A percentile compares a stretch with the other conserved stretches of the same genome.
Conservation (phyloP, 768 basidiomycete genomes). For the Lepiota brunneoincarnata region DNA sequence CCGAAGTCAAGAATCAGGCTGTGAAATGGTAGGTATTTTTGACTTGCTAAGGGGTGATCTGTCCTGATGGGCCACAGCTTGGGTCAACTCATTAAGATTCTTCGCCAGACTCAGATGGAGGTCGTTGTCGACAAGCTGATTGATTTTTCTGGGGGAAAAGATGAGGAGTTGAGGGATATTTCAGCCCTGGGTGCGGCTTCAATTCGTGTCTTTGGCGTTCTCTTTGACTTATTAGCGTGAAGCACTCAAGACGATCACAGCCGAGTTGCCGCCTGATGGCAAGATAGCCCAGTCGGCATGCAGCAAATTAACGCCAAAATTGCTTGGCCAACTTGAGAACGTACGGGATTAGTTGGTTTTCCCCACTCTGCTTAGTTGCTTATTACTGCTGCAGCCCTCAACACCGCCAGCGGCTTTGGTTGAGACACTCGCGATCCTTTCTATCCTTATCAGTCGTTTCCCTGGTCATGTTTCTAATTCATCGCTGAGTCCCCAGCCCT, state of each 20-base stretch:
- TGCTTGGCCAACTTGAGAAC: conserved; percentile 75
- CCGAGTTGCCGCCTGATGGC: conserved; percentile 82
- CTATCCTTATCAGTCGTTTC: conserved; percentile 86
- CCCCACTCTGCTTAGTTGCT: not conserved
- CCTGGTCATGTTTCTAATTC: conserved; percentile 61
- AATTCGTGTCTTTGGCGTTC: conserved; percentile 48
- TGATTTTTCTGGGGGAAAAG: conserved; percentile 78
- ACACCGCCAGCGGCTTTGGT: conserved; percentile 80
- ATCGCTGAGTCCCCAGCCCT: conserved; percentile 53
- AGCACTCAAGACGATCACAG: conserved; percentile 95
- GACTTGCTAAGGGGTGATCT: not conserved
- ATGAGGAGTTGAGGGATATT: conserved; percentile 93
- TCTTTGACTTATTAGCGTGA: conserved; percentile 2
- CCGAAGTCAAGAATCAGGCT: conserved; percentile 97
- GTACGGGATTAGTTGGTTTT: conserved; percentile 37
- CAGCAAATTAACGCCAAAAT: conserved; percentile 79
- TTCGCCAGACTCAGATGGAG: conserved; percentile 80
- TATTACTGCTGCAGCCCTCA: conserved; percentile 41
- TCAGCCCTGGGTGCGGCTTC: conserved; percentile 75
- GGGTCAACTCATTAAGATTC: conserved; percentile 87
- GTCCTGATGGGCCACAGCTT: conserved; percentile 48
- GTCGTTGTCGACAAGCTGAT: conserved; percentile 88
- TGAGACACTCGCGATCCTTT: conserved; percentile 81
- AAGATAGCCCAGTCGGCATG: conserved; percentile 79
- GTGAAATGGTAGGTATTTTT: conserved; percentile 78